These are phyloP conservation scores for Moesziomyces parantarcticus DNA, from an alignment of 1,284 basidiomycete species.

Conservation along the genomic window DNA sequence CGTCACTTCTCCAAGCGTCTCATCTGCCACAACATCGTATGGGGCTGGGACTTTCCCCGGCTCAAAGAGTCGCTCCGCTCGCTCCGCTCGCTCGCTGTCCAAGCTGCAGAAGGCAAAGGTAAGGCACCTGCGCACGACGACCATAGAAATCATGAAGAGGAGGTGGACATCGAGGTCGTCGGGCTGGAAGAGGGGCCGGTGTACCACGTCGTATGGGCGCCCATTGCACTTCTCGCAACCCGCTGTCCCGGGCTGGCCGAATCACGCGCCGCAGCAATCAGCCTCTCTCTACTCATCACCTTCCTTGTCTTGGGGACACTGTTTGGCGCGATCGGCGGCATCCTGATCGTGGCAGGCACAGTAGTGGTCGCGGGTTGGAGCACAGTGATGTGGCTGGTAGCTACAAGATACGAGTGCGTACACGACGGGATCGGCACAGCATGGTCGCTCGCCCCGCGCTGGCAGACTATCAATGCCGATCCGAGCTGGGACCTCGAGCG, in stretches of 20 bases:
- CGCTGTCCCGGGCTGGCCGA: neutral
- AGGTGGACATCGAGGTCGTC: conserved; percentile 14
- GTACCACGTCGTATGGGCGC: conserved; percentile 35
- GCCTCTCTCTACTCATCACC: neutral
- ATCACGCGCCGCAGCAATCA: conserved; percentile 3
- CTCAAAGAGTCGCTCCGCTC: neutral
- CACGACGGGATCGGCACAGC: conserved; percentile 37
- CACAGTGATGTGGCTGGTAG: conserved; percentile 13
- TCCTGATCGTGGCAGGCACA: conserved; percentile 80
- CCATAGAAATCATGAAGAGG: neutral
- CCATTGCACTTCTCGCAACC: conserved; percentile 2
- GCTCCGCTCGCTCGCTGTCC: neutral
- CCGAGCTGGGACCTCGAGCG: conserved; percentile 10
- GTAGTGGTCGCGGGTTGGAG: conserved; percentile 79
- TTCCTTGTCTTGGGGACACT: neutral
- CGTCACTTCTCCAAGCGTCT: conserved; percentile 35
- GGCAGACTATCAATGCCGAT: conserved; percentile 9
- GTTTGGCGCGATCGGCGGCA: conserved; percentile 73
- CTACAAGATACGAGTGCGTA: conserved; percentile 12
- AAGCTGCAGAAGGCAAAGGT: conserved; percentile 4
- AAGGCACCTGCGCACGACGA: conserved; percentile 1
- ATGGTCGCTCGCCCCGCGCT: conserved; percentile 24
- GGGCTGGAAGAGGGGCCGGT: conserved; percentile 9
- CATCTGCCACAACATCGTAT: conserved; percentile 11
- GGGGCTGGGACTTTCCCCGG: conserved; percentile 29